These are phyloP conservation scores for Aegle marmelos DNA, from an alignment of 345 rosid species.

Conservation along the genomic window DNA sequence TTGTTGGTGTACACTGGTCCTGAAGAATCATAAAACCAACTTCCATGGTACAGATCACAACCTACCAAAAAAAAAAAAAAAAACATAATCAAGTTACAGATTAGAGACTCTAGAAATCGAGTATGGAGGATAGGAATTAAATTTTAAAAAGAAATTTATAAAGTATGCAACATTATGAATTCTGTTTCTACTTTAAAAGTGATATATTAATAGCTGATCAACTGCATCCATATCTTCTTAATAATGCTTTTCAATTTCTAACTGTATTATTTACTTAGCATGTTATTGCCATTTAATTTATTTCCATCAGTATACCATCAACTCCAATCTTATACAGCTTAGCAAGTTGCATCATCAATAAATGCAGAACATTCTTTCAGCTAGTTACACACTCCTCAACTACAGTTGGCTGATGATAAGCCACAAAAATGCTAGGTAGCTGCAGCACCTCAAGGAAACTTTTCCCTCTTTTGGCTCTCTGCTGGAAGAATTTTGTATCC, in stretches of 20 bases:
- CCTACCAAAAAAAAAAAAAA: conserved; percentile 37
- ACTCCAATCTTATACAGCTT: no score
- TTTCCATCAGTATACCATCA: background rate
- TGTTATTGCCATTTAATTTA: background rate
- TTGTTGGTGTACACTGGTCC: conserved; percentile 91
- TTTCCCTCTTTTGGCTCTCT: background rate
- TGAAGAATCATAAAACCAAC: conserved; percentile 77
- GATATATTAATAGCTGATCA: background rate
- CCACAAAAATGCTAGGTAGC: background rate
- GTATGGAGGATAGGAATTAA: background rate
- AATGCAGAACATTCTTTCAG: background rate
- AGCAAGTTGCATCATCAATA: conserved; percentile 1
- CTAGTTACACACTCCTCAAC: background rate
- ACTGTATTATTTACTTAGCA: background rate
- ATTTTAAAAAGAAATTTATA: background rate
- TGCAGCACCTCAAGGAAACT: background rate
- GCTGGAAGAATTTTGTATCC: background rate
- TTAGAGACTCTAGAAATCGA: conserved; percentile 1
- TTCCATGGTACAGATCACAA: conserved; percentile 80
- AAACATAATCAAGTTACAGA: conserved; percentile 9
- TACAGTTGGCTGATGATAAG: background rate
- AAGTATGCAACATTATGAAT: background rate
- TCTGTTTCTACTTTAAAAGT: background rate
- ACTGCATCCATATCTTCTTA: background rate
- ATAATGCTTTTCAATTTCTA: background rate